A percentile compares a stretch with the other conserved stretches of the same genome.
Conservation (phyloP, 1,284 basidiomycete genomes). For the Xerocomus subilludens region DNA sequence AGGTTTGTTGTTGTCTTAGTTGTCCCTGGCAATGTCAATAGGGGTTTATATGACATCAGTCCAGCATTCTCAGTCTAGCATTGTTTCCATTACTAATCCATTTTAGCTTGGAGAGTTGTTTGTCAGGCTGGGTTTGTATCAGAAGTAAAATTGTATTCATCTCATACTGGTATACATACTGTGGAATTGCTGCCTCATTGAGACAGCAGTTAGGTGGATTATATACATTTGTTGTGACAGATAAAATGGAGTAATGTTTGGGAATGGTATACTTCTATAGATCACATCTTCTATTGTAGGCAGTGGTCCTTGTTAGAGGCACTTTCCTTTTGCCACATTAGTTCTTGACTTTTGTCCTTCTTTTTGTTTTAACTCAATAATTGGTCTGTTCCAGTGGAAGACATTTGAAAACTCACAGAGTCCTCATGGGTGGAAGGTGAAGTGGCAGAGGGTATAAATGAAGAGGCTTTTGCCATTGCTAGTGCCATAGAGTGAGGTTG, state of each 20-base stretch:
- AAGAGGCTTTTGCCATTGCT: neutral
- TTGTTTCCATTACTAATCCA: neutral
- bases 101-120: neutral
- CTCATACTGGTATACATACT: too few species aligned
- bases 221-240: neutral
- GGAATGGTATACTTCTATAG: neutral
- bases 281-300: neutral
- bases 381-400: neutral
- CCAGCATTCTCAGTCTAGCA: neutral
- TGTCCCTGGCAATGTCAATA: neutral
- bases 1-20: neutral
- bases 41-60: neutral
- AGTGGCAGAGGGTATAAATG: neutral
- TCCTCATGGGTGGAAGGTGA: neutral
- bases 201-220: too few species aligned
- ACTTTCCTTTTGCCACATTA: neutral
- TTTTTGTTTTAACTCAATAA: neutral
- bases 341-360: neutral
- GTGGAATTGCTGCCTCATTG: too few species aligned
- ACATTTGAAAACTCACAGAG: neutral
- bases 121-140: too few species aligned
- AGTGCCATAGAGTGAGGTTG: neutral
- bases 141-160: too few species aligned
- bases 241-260: neutral
- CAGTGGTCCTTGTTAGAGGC: neutral